Conservation (phyloP, 2,329 filamentous ascomycete genomes). For the Penicillium sp. region DNA sequence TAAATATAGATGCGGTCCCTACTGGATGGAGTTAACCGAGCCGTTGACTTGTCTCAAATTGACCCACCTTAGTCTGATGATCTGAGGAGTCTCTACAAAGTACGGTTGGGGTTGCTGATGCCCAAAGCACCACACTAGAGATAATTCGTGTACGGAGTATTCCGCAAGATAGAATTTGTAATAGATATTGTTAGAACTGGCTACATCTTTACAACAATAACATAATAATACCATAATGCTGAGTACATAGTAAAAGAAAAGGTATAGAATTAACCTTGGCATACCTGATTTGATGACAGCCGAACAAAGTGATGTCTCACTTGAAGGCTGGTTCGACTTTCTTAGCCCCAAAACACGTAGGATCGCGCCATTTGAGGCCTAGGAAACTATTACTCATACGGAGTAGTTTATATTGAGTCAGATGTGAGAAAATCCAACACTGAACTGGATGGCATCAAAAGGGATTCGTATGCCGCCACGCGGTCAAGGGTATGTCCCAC, state of each 20-base stretch:
- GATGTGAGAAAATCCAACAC: not conserved
- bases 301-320: constrained; percentile 12
- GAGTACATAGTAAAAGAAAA: not conserved
- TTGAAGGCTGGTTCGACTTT: not conserved
- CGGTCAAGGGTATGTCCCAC: constrained; percentile 10
- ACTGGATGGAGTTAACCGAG: constrained; percentile 7
- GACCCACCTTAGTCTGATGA: constrained; percentile 2
- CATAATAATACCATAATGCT: too few relatives aligned
- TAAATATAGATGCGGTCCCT: constrained; percentile 2
- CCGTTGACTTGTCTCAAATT: not conserved
- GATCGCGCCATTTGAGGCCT: not conserved
- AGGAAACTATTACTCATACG: not conserved
- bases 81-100: not conserved
- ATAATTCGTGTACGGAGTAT: not conserved
- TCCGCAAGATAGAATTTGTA: too few relatives aligned
- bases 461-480: constrained; percentile 20
- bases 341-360: constrained; percentile 8
- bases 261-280: not conserved
- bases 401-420: not conserved
- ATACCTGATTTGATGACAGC: not conserved
- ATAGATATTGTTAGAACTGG: not conserved
- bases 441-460: not conserved
- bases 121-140: not conserved
- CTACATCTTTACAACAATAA: not conserved
- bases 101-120: not conserved